Evolutionary conservation across 2,329 filamentous ascomycete species (phyloP).

Genomic region (Ophiosphaerella korrae): DNA sequence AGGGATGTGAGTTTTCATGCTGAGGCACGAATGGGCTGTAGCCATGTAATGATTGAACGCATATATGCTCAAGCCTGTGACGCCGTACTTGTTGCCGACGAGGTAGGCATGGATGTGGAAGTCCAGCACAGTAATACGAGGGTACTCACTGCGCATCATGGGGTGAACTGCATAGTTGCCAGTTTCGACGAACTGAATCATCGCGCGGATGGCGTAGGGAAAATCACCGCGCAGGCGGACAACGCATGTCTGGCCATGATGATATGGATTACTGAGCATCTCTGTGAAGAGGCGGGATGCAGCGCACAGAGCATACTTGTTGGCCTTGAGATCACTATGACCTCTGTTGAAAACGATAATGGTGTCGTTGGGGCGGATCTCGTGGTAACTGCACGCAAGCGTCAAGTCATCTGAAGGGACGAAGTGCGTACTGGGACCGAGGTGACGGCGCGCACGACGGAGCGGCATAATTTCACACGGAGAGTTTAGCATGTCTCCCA

Average conservation of each 20-base stretch:
- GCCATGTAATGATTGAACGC: slow-evolving; percentile 17
- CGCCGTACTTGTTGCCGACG: slow-evolving; percentile 24
- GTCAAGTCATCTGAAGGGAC: background rate
- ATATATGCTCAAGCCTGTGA: slow-evolving; percentile 14
- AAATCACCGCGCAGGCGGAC: slow-evolving; percentile 29
- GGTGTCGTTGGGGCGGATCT: slow-evolving; percentile 17
- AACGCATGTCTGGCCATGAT: slow-evolving; percentile 10
- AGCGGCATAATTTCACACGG: background rate
- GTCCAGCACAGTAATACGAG: slow-evolving; percentile 27
- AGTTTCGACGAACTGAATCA: slow-evolving; percentile 26
- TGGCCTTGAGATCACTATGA: slow-evolving; percentile 15
- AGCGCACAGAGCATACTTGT: slow-evolving; percentile 20
- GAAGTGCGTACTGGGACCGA: background rate
- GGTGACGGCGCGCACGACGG: background rate
- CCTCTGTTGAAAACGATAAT: slow-evolving; percentile 23
- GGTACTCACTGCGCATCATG: slow-evolving; percentile 7
- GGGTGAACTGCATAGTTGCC: slow-evolving; percentile 24
- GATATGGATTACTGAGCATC: slow-evolving; percentile 14
- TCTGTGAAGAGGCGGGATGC: slow-evolving; percentile 21
- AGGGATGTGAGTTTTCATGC: too few species aligned
- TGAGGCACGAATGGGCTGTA: too few species aligned
- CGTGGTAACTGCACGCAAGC: slow-evolving; percentile 7
- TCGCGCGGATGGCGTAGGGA: slow-evolving; percentile 21
- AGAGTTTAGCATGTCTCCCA: slow-evolving; percentile 1
- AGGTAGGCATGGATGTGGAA: slow-evolving; percentile 33